Base-by-base conservation (phyloP, 2,329 filamentous ascomycete genomes). In the Trematosphaeria pertusa region DNA sequence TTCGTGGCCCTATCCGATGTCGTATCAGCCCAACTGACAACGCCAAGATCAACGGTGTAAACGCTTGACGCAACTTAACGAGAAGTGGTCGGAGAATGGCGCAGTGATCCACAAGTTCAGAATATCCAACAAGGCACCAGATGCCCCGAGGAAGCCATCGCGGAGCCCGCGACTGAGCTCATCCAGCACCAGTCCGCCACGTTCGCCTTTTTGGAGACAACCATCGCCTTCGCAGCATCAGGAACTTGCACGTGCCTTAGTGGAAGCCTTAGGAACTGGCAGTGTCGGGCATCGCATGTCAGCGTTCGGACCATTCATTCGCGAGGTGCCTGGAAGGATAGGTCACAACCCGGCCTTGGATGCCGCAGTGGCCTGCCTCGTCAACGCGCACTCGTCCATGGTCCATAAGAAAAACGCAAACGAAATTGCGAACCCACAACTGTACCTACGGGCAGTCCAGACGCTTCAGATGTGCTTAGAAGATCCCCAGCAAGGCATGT, bases 381-480 rank as follows among this genome's bases (percentile, higher is more conserved):
- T 69, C 12, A 52, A 63, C 22, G 62, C 61, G 5, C 63, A 68
- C 34, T 55, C 54, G 7, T 61, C 62, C 6, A 40, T 67, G 32
- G 50, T 65, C 20, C 56, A 61, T 17, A 59, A 60, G 38, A 60
- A 61, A 14, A 50, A 41, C 2, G 49, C 54, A 4, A 48, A 47
- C 14, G 61, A 65, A 28, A 59, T 67, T 14, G 58, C 61, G 6
- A 63, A 57, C 20, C 63, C 61, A 5, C 53, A 57, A 19, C 37
- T 67, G 11, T 70, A 68, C 36, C 46, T 69, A 2, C 49, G 57
- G n/a, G 67, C 67, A 3, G 64, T 70, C 20, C 65, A 62, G 36
- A 59, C 45, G 7, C 43, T 70, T 11, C 62, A 69, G 31, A 40
- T 31, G 22, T 62, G 58, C 26, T 54, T 70, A 10, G 64, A 67